Evolutionary conservation across 352 stramenopile genomes (phyloP).

Genomic region (Phytophthora pini): DNA sequence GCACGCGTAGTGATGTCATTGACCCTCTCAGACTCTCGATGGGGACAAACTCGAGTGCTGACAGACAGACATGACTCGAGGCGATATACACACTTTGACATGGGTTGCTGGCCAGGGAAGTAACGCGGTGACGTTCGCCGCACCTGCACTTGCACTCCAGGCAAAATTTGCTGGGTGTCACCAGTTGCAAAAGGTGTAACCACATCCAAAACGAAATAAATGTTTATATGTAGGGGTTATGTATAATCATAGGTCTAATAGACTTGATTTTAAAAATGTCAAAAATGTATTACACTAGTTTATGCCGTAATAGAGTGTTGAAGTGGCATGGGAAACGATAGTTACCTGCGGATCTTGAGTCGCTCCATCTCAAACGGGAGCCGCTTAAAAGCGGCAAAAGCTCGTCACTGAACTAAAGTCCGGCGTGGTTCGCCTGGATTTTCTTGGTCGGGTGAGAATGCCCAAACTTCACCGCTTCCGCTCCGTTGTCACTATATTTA

Average conservation of each 20-base stretch:
- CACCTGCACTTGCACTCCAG: constrained; percentile 12
- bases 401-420: constrained; percentile 17
- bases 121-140: constrained; percentile 5
- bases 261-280: not conserved
- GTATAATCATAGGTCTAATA: not conserved
- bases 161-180: constrained; percentile 28
- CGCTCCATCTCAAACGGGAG: constrained; percentile 13
- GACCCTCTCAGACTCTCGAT: not conserved
- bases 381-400: constrained; percentile 14
- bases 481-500: not conserved
- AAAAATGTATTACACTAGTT: not conserved
- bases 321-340: constrained; percentile 16
- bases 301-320: constrained; percentile 11
- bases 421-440: constrained; percentile 22
- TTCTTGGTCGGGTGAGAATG: constrained; percentile 21
- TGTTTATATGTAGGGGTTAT: not conserved
- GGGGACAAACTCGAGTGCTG: not conserved
- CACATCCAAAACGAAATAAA: not conserved
- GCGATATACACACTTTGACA: constrained; percentile 18
- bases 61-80: constrained; percentile 3
- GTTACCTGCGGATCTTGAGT: not conserved
- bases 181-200: constrained; percentile 2
- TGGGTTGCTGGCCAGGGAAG: constrained; percentile 14
- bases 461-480: constrained; percentile 22
- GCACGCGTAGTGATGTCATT: not conserved